Conservation (phyloP, 108 stramenopile species). For the Parmales sp. region DNA sequence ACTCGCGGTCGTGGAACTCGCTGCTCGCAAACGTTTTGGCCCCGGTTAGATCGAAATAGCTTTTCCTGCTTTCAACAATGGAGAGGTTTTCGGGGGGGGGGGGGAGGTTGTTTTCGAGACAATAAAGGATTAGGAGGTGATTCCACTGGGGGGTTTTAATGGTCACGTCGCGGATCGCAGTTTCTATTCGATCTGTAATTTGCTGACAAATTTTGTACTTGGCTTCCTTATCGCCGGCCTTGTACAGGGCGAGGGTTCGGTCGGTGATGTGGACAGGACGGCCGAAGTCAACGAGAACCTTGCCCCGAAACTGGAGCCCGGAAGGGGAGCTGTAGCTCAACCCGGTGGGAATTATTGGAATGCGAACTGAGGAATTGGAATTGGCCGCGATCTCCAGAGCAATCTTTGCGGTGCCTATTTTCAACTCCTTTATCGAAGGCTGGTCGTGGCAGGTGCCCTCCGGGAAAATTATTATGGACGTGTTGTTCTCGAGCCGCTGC, state of each 20-base stretch:
- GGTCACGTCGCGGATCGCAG: too few relatives aligned
- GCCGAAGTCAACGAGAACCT: neutral
- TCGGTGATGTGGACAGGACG: neutral
- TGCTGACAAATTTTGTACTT: neutral
- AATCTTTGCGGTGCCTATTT: neutral
- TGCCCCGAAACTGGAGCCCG: neutral
- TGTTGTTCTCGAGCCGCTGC: neutral
- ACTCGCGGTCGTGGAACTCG: too few relatives aligned
- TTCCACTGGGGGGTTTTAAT: too few relatives aligned
- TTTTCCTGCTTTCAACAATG: too few relatives aligned
- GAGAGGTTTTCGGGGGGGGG: too few relatives aligned
- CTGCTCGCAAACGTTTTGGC: too few relatives aligned
- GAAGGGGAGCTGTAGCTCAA: neutral
- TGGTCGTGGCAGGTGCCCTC: neutral
- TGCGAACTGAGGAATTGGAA: neutral
- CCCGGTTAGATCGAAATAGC: too few relatives aligned
- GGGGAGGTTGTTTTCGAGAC: too few relatives aligned
- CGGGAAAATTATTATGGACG: neutral
- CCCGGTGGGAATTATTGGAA: neutral
- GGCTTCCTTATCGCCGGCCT: neutral
- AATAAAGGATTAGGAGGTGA: too few relatives aligned
- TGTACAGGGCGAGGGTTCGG: neutral
- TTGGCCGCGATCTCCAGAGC: neutral
- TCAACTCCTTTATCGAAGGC: neutral
- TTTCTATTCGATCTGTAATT: neutral